These are phyloP conservation scores for Zygnema cylindricum DNA, from an alignment of 139 green algal genomes.

Conservation along the genomic window DNA sequence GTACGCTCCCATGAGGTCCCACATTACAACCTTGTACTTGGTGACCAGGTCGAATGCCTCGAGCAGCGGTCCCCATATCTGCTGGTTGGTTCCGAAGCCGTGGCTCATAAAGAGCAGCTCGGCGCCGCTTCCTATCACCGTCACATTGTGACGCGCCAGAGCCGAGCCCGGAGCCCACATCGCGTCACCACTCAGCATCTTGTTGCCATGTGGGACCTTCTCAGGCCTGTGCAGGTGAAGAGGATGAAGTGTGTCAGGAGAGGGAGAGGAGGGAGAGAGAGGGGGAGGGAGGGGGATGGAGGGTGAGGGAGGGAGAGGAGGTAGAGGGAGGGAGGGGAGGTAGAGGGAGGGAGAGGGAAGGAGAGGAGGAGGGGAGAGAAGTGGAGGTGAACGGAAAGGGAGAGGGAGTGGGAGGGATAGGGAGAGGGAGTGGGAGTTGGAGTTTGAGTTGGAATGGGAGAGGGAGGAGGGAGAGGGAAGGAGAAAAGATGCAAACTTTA, in stretches of 20 bases:
- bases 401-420: too few relatives aligned
- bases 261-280: neutral
- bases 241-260: neutral
- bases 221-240: neutral
- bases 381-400: too few relatives aligned
- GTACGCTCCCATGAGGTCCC: conserved; percentile 45
- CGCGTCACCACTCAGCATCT: neutral
- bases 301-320: too few relatives aligned
- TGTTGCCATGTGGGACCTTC: neutral
- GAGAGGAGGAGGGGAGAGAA: too few relatives aligned
- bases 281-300: neutral
- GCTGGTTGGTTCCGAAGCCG: conserved; percentile 46
- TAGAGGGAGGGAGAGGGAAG: too few relatives aligned
- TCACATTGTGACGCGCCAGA: conserved; percentile 42
- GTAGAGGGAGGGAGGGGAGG: too few relatives aligned
- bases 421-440: too few relatives aligned
- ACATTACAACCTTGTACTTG: conserved; percentile 38
- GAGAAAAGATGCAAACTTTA: too few relatives aligned
- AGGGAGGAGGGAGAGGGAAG: too few relatives aligned
- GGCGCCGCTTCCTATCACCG: conserved; percentile 20
- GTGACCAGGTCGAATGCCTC: neutral
- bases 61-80: conserved; percentile 1
- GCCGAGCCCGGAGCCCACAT: neutral
- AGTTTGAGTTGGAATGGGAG: too few relatives aligned
- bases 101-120: conserved; percentile 47